A percentile compares a stretch with the other conserved stretches of the same genome.
Conservation (phyloP, 176 grass and related monocot genomes). For the Oryza meridionalis region DNA sequence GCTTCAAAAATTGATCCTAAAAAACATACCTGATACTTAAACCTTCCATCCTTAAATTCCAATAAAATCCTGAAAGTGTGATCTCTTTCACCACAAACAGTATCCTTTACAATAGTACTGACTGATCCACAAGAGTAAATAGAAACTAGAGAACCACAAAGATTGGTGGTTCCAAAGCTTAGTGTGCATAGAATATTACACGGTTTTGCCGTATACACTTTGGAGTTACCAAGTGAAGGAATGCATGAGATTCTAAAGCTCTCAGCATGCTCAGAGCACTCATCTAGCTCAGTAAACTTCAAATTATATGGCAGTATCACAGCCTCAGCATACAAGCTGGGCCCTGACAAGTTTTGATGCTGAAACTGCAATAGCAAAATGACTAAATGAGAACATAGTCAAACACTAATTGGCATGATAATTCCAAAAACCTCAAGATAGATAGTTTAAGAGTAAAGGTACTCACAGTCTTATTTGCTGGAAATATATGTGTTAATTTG, state of each 20-base stretch:
- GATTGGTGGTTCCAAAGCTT: conserved; percentile 43
- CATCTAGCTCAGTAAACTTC: conserved; percentile 47
- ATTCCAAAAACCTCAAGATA: conserved; percentile 9
- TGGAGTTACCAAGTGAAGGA: conserved; percentile 37
- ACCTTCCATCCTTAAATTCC: conserved; percentile 67
- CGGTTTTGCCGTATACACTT: conserved; percentile 44
- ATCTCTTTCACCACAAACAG: conserved; percentile 24
- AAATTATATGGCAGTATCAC: conserved; percentile 70
- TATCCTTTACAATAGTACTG: conserved; percentile 33
- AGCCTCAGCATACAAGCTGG: conserved; percentile 77
- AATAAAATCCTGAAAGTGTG: conserved; percentile 54
- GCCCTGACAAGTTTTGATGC: conserved; percentile 34
- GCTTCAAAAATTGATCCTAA: not conserved
- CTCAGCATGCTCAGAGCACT: conserved; percentile 47
- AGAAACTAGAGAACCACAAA: conserved; percentile 50
- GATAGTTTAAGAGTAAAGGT: not conserved
- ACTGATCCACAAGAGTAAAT: conserved; percentile 40
- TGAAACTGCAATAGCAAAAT: conserved; percentile 61
- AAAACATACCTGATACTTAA: conserved; percentile 61
- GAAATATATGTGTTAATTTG: conserved; percentile 80
- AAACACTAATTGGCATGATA: conserved; percentile 17
- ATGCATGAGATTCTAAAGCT: conserved; percentile 47
- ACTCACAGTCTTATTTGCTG: conserved; percentile 63
- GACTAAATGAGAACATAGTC: conserved; percentile 29
- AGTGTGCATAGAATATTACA: conserved; percentile 57